Conservation (phyloP, 139 green algal species). For the Pleodorina starrii region DNA sequence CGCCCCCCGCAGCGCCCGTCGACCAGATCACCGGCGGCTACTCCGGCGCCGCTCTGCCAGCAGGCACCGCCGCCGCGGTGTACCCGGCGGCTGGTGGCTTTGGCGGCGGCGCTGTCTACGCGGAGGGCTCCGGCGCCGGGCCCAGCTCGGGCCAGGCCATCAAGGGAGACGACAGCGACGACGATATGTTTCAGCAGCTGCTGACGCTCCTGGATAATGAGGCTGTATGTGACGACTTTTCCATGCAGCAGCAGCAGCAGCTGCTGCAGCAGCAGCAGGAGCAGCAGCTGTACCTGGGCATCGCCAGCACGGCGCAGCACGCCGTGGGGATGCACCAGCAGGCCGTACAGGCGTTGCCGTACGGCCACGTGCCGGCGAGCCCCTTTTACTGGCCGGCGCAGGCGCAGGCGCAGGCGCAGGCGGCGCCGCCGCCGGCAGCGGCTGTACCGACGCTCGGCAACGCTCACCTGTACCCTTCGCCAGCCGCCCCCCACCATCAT, state of each 20-base stretch:
- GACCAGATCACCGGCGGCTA: no score
- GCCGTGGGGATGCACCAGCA: conserved; percentile 1
- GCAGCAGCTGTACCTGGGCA: background rate
- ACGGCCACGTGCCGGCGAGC: background rate
- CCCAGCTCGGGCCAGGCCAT: background rate
- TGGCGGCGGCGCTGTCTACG: no score
- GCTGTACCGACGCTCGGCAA: no score
- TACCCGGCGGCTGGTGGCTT: no score
- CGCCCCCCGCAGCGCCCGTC: background rate
- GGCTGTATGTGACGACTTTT: background rate
- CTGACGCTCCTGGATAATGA: background rate
- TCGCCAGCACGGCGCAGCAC: background rate
- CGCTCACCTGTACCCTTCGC: no score
- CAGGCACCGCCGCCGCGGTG: no score
- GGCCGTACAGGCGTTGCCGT: background rate
- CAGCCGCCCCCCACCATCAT: no score
- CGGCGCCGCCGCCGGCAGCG: background rate
- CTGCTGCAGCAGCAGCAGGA: background rate
- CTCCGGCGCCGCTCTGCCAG: no score
- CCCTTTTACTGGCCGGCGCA: background rate
- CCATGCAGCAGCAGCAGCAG: background rate
- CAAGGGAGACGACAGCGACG: conserved; percentile 11
- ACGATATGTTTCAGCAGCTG: conserved; percentile 5
- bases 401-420: background rate
- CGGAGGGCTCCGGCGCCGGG: no score